Conservation (phyloP, 176 grass and related monocot genomes). For the Oropetium thomaeum region DNA sequence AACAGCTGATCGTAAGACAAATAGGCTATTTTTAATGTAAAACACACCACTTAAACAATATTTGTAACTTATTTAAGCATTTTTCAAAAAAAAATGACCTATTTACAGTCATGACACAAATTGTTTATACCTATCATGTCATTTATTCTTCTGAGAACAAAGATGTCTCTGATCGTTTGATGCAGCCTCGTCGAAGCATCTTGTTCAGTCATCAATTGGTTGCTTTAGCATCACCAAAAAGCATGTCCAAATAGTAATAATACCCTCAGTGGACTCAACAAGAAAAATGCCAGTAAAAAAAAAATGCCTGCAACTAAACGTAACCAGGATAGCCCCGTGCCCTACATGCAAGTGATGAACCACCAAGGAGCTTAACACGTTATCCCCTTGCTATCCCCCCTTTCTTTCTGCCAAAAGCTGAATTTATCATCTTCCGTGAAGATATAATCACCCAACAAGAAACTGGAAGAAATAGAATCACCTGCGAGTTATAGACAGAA, state of each 20-base stretch:
- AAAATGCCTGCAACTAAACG: background rate
- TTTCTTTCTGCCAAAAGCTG: no score
- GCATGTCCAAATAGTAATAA: background rate
- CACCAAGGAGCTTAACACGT: no score
- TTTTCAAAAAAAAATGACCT: no score
- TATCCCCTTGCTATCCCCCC: no score
- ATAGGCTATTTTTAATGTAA: no score
- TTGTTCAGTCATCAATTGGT: background rate
- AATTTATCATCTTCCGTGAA: background rate
- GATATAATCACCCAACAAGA: background rate
- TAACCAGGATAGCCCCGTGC: background rate
- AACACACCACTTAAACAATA: no score
- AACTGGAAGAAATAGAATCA: background rate
- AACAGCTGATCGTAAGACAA: no score
- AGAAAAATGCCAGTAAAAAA: background rate
- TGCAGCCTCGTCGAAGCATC: background rate
- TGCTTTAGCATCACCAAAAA: background rate
- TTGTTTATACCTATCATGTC: no score
- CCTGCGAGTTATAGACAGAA: background rate
- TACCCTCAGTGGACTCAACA: background rate
- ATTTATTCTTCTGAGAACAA: no score
- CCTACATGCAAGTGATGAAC: background rate
- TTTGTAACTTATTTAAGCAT: no score
- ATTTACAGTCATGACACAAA: no score
- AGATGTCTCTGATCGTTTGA: no score